A percentile compares a stretch with the other conserved stretches of the same genome.
phyloP scores from a whole-genome alignment of 371 early-diverging fungal species.

The Rhizomucor miehei region DNA sequence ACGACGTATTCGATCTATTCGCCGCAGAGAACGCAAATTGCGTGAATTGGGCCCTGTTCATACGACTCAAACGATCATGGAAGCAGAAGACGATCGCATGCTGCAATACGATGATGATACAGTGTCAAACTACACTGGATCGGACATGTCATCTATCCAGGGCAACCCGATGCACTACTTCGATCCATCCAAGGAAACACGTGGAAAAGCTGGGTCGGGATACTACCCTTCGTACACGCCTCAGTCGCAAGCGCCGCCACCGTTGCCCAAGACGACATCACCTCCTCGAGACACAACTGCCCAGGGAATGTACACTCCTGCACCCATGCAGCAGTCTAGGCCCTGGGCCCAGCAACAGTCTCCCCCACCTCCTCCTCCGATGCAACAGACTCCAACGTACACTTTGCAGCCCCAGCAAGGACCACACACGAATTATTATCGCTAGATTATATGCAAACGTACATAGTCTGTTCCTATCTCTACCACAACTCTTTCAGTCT shows the following conservation, averaged over 20 bases:
- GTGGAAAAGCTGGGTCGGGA: conserved; percentile 25
- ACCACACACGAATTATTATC: neutral
- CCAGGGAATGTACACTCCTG: too few species aligned
- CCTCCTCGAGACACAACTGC: too few species aligned
- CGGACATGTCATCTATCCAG: conserved; percentile 13
- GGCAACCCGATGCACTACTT: conserved; percentile 23
- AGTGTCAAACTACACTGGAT: conserved; percentile 11
- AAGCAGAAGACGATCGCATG: conserved; percentile 6
- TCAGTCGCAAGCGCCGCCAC: conserved; percentile 9
- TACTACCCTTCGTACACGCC: conserved; percentile 26
- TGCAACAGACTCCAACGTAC: neutral
- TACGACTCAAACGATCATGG: conserved; percentile 12
- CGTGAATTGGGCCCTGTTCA: conserved; percentile 23
- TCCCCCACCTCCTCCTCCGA: neutral
- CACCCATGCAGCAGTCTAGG: too few species aligned
- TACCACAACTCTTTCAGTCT: neutral
- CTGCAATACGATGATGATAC: conserved; percentile 4
- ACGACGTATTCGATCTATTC: conserved; percentile 23
- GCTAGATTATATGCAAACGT: neutral
- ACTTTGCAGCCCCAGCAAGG: neutral
- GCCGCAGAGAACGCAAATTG: conserved; percentile 50
- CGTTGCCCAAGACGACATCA: neutral
- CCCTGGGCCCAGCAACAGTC: conserved; percentile 3
- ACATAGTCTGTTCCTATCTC: neutral
- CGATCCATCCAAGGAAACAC: conserved; percentile 31